Evolutionary conservation across 2,329 filamentous ascomycete species (phyloP).

Genomic region (Talaromyces piceae): DNA sequence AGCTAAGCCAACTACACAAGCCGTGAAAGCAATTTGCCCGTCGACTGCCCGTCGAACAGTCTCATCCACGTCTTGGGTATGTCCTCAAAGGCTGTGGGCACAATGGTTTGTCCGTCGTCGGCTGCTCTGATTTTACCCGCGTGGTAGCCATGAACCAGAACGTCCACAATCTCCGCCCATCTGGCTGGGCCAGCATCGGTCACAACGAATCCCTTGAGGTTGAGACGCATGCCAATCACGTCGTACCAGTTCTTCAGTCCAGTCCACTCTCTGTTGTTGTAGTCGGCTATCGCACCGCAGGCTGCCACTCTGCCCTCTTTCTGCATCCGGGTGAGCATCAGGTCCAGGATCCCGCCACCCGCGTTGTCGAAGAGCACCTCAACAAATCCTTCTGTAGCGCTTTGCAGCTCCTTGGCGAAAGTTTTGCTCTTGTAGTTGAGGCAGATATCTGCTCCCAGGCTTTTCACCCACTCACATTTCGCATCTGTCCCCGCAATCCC

Average conservation of each 20-base stretch:
- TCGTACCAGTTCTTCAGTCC: constrained; percentile 5
- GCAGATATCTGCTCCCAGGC: constrained; percentile 47
- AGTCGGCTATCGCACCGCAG: not conserved
- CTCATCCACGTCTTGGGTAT: constrained; percentile 1
- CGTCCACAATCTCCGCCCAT: not conserved
- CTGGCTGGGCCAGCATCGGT: not conserved
- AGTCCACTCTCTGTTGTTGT: not conserved
- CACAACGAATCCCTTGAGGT: not conserved
- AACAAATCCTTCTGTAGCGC: constrained; percentile 43
- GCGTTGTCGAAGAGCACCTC: constrained; percentile 41
- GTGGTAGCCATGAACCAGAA: not conserved
- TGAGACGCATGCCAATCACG: not conserved
- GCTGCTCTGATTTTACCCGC: not conserved
- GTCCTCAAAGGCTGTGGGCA: not conserved
- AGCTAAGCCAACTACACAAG: not conserved
- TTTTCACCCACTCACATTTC: constrained; percentile 48
- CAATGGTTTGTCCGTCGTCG: not conserved
- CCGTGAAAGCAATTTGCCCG: not conserved
- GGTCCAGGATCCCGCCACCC: constrained; percentile 1
- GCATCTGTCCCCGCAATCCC: constrained; percentile 47
- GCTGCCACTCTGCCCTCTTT: constrained; percentile 2
- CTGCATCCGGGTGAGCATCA: not conserved
- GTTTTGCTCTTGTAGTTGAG: constrained; percentile 47
- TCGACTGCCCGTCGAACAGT: not conserved
- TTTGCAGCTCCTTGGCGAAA: constrained; percentile 42